A percentile compares a stretch with the other conserved stretches of the same genome.
phyloP scores from a whole-genome alignment of 371 early-diverging fungal genomes.

The Coemansia sp. region DNA sequence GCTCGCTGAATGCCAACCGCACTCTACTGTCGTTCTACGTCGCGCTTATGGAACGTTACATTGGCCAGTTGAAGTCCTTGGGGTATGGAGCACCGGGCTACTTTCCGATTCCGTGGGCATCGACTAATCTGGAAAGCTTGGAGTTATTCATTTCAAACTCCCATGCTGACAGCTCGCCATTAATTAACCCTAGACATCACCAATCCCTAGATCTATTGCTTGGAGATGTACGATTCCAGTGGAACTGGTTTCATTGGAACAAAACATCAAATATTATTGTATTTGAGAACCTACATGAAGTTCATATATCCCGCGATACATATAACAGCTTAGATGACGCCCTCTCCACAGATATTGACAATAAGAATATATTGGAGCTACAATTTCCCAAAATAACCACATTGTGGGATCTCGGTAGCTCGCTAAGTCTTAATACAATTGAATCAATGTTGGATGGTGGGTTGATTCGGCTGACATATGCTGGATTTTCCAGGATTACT shows the following conservation, averaged over 20 bases:
- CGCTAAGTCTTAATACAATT: neutral
- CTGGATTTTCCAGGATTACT: neutral
- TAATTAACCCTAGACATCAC: neutral
- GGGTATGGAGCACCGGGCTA: neutral
- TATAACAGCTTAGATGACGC: no score
- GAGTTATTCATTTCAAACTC: neutral
- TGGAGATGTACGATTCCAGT: neutral
- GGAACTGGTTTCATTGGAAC: slow-evolving; percentile 5
- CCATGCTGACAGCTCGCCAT: neutral
- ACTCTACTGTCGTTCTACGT: neutral
- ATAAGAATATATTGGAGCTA: neutral
- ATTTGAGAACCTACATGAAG: neutral
- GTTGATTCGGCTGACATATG: neutral
- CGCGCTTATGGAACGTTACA: neutral
- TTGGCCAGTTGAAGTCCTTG: neutral
- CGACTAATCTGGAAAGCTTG: neutral
- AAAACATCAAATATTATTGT: neutral
- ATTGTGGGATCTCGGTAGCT: neutral
- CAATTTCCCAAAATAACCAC: neutral
- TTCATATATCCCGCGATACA: neutral
- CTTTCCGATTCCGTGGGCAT: neutral
- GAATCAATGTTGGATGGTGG: neutral
- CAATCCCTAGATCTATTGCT: neutral
- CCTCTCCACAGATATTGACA: neutral
- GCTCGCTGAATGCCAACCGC: slow-evolving; percentile 1